Evolutionary conservation across 768 basidiomycete species (phyloP), one percentile per base, ranked within the genome.

Genomic region (Lentinula lateritia): DNA sequence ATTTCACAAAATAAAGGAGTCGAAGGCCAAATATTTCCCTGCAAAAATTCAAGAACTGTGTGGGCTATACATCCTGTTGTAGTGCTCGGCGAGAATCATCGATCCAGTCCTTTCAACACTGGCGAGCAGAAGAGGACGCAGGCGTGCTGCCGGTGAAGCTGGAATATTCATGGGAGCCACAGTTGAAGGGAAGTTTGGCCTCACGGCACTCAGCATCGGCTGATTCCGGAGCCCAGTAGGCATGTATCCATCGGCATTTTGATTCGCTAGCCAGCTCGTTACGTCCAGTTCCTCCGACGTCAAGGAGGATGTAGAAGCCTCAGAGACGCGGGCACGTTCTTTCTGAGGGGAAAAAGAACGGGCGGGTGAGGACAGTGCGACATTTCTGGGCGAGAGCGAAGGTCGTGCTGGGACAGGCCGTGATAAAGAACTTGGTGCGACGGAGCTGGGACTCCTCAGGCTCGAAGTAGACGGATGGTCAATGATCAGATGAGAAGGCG

Each of bases 171-270:
- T 9, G 15, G 41, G 32, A 10, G 35, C 18, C 15, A 38, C 41
- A 42, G 50, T 32, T 15, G 46, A 34, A 34, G 64, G 62, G 36
- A 63, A 63, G 28, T 28, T 53, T 6, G 64, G 64, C 42, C 28
- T 55, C 8, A 65, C 64, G 50, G 56, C 56, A 64, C 52, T 68
- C 63, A 38, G 62, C 65, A 36, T 61, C 63, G 60, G 50, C 39
- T 62, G 57, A 46, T 62, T 67, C 23, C 63, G 62, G n/a, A 64
- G 58, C 9, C 64, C 67, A 38, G 55, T 61, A 3, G 69, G 69
- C 64, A 70, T 68, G 53, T 64, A 66, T 15, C 66, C 67, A 28
- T 68, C 67, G 2, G 65, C 58, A 5, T 61, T 59, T 18, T 68
- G 67, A 20, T 66, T 50, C 38, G 61, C 57, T 34, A 66, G 43